These are phyloP conservation scores for Melaleuca alternifolia DNA, from an alignment of 345 rosid genomes.

Conservation along the genomic window DNA sequence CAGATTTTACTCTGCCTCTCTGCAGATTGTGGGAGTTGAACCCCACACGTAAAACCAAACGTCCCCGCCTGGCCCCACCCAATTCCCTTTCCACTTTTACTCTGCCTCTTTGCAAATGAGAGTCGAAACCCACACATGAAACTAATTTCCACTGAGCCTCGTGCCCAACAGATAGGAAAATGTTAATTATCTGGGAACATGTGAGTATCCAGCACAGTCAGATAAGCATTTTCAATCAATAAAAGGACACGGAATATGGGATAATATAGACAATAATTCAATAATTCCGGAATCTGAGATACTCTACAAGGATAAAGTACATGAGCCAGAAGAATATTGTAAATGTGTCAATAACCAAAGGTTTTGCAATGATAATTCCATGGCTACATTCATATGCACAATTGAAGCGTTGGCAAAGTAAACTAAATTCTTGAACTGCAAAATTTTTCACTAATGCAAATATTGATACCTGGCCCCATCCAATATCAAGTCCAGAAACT, in stretches of 20 bases:
- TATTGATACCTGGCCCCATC: slow-evolving; percentile 81
- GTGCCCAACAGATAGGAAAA: no score
- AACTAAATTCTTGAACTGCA: neutral
- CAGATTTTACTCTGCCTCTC: no score
- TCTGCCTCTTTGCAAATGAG: no score
- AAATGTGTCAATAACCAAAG: slow-evolving; percentile 3
- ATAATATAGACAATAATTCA: neutral
- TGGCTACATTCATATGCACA: neutral
- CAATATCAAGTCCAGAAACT: slow-evolving; percentile 95
- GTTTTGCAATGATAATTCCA: neutral
- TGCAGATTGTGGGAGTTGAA: no score
- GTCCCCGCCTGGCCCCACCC: no score
- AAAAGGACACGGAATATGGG: neutral
- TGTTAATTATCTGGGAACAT: neutral
- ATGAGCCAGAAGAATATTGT: neutral
- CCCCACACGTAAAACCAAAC: no score
- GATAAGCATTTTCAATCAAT: neutral
- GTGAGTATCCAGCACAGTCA: neutral
- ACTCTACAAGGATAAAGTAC: neutral
- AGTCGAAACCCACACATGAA: no score
- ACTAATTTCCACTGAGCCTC: no score
- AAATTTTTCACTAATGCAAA: neutral
- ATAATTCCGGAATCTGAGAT: neutral
- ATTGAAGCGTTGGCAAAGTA: neutral
- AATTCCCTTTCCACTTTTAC: no score